Evolutionary conservation across 2,329 filamentous ascomycete genomes (phyloP), one percentile per base, ranked within the genome.

Genomic region (Leptographium flavum): DNA sequence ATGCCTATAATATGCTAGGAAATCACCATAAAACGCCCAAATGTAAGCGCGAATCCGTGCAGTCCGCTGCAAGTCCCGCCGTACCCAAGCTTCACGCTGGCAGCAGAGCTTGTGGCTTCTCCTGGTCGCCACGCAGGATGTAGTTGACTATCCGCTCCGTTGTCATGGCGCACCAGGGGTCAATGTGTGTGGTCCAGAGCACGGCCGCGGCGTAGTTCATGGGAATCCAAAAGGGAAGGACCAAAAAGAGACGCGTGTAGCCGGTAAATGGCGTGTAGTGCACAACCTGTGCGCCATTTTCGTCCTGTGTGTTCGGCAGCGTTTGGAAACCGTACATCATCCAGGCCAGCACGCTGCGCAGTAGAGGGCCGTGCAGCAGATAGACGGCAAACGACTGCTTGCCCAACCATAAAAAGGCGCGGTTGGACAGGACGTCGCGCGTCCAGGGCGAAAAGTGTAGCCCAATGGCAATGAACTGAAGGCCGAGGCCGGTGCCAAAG

Each of bases 341-440:
- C 72, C 74, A 80, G 23, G 72, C 70, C 14, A 81, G 63, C 8
- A 79, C 57, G 22, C 69, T 72, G 46, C 76, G 71, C 52, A 80
- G 68, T 27, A 81, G 63, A 1, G 71, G 69, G 36, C 76, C 77
- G 58, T 81, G 77, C 19, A 81, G 60, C 7, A 81, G 66, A 53
- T 81, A 81, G 14, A 81, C 72, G 1, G 76, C 74, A 53, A 80
- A 80, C 38, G 72, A 76, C 60, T 79, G 71, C 54, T 73, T 73
- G 38, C 77, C 77, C 13, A 81, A 68, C 69, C 75, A 81, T 38
- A 76, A 65, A 37, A 81, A 68, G 45, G 68, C 65, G 28, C 67
- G 68, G 47, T 68, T 69, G 4, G 72, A 73, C 3, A 81, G 65
- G 1, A 71, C 51, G 42, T 65, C 66, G 49, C 76, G 74, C 27